These are phyloP conservation scores for Anisodus tanguticus DNA, from an alignment of 257 asterid genomes.

Conservation along the genomic window DNA sequence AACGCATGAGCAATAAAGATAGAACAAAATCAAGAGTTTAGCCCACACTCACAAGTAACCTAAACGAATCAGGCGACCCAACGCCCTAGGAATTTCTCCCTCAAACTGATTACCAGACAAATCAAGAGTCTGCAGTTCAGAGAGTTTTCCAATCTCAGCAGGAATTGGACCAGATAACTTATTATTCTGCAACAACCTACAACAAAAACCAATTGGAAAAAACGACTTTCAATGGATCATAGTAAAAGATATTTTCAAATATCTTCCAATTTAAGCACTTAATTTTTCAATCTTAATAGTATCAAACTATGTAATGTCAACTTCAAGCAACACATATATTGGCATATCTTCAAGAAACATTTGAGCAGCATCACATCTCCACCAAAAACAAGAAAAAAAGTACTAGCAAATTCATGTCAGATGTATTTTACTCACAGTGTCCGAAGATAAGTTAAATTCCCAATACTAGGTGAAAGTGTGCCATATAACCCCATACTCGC, in stretches of 20 bases:
- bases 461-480: constrained; percentile 75
- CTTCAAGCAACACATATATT: background rate
- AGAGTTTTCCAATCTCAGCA: constrained; percentile 76
- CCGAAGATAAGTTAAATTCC: constrained; percentile 75
- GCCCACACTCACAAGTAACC: constrained; percentile 71
- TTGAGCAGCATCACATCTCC: background rate
- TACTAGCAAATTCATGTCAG: background rate
- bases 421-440: constrained; percentile 61
- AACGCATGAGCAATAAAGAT: background rate
- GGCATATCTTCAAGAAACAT: constrained; percentile 12
- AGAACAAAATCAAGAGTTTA: background rate
- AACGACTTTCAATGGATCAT: background rate
- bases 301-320: background rate
- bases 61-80: constrained; percentile 62
- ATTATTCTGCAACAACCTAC: constrained; percentile 82
- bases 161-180: constrained; percentile 67
- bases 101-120: constrained; percentile 75
- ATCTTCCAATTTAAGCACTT: background rate
- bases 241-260: background rate
- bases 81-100: constrained; percentile 80
- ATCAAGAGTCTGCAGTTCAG: constrained; percentile 75
- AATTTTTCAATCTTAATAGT: background rate
- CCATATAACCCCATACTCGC: constrained; percentile 79
- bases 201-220: background rate
- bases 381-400: background rate